Base-by-base conservation (phyloP, 768 basidiomycete genomes). In the Lenzites betulinus region DNA sequence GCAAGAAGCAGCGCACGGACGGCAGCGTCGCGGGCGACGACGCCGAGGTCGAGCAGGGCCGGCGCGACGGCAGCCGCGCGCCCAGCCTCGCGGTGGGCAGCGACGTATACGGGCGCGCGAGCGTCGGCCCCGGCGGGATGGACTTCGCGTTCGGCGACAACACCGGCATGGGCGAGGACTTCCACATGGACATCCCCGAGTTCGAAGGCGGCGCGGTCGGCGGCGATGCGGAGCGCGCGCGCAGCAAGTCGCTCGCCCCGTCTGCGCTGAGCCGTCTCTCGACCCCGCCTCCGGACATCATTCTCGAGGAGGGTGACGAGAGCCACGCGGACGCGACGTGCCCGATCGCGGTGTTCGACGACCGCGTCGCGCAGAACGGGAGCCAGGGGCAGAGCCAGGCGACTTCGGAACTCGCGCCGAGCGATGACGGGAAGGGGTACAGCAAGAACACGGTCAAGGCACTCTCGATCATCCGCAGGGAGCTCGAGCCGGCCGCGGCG, bases 381-480 rank as follows among this genome's bases (percentile, higher is more conserved):
- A 75, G 80, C 30, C 83, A 86, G 66, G 77, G 78, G 43, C 82
- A 86, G 67, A 74, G 74, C 59, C 69, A 79, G 58, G 78, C 83
- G 25, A 60, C 63, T 15, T 26, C 50, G 7, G 54, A 59, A 13
- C 62, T 55, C n/a, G 69, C 77, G 6, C 69, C 75, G 5, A 82
- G 81, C 23, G 75, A 77, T 43, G 87, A 89, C 38, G 80, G 84
- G 44, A 88, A 87, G 66, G 89, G 89, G 0, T 95, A 90, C 73
- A 93, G 92, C 76, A 88, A 86, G 76, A 95, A 95, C 69, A 97
- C 94, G 0, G 80, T 91, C 54, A 92, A 90, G 70, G 95, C 95
- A 1, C 75, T 95, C 38, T 78, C 82, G 25, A 77, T 96, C 66
- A 79, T 96, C 52, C 83, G 90, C 61, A 81, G 80, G 64, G 90